These are phyloP conservation scores for Suhomyces taliae DNA, from an alignment of 1,139 yeast species.

Conservation along the genomic window DNA sequence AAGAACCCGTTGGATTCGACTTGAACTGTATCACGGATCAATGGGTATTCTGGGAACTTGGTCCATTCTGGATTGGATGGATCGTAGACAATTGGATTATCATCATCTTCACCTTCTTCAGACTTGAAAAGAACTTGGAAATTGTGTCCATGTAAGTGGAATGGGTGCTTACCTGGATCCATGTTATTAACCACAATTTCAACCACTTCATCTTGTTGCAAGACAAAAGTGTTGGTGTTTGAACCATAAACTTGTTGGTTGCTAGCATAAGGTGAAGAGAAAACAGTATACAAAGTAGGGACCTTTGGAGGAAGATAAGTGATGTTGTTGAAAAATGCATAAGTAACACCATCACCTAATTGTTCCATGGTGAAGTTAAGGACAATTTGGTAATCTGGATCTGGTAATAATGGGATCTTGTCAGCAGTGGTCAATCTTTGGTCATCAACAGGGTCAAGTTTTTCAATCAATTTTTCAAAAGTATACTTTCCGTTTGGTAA, in stretches of 20 bases:
- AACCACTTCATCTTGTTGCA: constrained; percentile 61
- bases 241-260: constrained; percentile 62
- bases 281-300: constrained; percentile 61
- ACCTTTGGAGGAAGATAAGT: constrained; percentile 64
- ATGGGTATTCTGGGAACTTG: constrained; percentile 60
- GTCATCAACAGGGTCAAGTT: constrained; percentile 47
- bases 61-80: constrained; percentile 51
- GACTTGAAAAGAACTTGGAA: constrained; percentile 74
- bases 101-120: constrained; percentile 49
- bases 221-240: constrained; percentile 61
- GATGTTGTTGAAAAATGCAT: constrained; percentile 72
- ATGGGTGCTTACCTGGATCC: constrained; percentile 90
- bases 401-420: constrained; percentile 44
- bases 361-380: constrained; percentile 66
- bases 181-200: constrained; percentile 71
- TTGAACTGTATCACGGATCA: constrained; percentile 63
- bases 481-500: constrained; percentile 12
- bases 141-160: constrained; percentile 86
- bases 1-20: constrained; percentile 66
- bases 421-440: constrained; percentile 51
- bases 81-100: constrained; percentile 51
- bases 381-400: constrained; percentile 60
- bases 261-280: constrained; percentile 48
- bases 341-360: constrained; percentile 69
- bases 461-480: constrained; percentile 23